Percentiles rank a stretch among this genome's conserved stretches.
phyloP scores from a whole-genome alignment of 441 rosid species.

The Gossypium gossypioides region DNA sequence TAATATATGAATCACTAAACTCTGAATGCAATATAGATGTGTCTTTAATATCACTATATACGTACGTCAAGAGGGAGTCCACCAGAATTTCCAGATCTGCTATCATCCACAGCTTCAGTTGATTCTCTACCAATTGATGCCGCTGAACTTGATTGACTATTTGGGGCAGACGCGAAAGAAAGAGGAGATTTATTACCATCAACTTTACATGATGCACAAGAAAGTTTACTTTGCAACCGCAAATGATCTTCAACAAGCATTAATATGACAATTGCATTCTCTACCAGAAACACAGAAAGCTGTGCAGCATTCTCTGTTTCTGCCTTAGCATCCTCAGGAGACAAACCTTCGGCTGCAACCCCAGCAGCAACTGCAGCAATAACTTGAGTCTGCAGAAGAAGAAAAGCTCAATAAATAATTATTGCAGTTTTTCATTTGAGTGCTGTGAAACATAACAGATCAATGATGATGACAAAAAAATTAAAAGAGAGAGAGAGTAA shows the following conservation, averaged over 20 bases:
- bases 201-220: conserved; percentile 38
- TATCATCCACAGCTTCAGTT: conserved; percentile 51
- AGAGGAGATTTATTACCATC: conserved; percentile 73
- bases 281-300: conserved; percentile 95
- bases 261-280: conserved; percentile 95
- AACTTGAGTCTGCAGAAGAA: conserved; percentile 84
- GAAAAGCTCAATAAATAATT: conserved; percentile 22
- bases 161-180: conserved; percentile 57
- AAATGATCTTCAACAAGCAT: conserved; percentile 99
- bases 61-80: conserved; percentile 88
- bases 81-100: conserved; percentile 54
- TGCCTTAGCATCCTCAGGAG: conserved; percentile 78
- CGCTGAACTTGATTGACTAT: conserved; percentile 36
- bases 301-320: conserved; percentile 97
- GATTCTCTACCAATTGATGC: conserved; percentile 41
- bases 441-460: neutral
- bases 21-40: conserved; percentile 1
- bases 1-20: conserved; percentile 5
- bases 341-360: conserved; percentile 96
- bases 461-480: conserved; percentile 1
- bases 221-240: conserved; percentile 88
- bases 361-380: conserved; percentile 99
- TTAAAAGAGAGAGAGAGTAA: neutral
- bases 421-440: conserved; percentile 13
- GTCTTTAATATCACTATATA: conserved; percentile 22